phyloP scores from a whole-genome alignment of 306 rosid species.

The Prunus mume region DNA sequence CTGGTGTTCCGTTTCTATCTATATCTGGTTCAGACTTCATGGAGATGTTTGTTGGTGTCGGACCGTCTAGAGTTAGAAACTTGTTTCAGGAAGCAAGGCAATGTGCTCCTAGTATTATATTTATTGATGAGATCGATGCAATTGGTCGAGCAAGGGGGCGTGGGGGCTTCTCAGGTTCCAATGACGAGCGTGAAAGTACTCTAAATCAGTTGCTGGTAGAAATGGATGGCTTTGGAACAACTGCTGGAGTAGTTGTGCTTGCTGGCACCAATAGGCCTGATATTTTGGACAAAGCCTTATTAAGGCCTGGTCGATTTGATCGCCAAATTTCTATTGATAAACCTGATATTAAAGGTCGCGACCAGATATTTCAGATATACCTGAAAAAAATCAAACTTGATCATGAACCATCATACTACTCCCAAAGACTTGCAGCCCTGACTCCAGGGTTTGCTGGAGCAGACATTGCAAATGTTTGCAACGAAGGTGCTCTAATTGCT shows the following conservation, averaged over 20 bases:
- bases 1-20: slow-evolving; percentile 93
- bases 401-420: slow-evolving; percentile 74
- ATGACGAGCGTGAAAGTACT: slow-evolving; percentile 97
- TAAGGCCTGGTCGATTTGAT: slow-evolving; percentile 95
- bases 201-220: slow-evolving; percentile 94
- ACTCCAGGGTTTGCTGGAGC: slow-evolving; percentile 99
- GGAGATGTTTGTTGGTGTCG: slow-evolving; percentile 99
- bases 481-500: slow-evolving; percentile 96
- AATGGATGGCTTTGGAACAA: slow-evolving; percentile 98
- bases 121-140: slow-evolving; percentile 97
- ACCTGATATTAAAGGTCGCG: slow-evolving; percentile 90
- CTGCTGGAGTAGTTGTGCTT: slow-evolving; percentile 93
- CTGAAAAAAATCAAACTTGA: slow-evolving; percentile 83
- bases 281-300: slow-evolving; percentile 86
- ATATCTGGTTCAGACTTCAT: slow-evolving; percentile 92
- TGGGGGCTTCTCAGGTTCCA: slow-evolving; percentile 81
- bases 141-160: slow-evolving; percentile 99
- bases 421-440: slow-evolving; percentile 92
- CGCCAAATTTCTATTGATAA: slow-evolving; percentile 76
- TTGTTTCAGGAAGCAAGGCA: slow-evolving; percentile 95
- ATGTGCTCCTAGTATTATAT: slow-evolving; percentile 91
- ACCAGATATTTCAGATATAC: slow-evolving; percentile 85
- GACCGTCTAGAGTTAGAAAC: slow-evolving; percentile 95
- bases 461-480: slow-evolving; percentile 98
- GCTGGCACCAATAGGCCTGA: slow-evolving; percentile 99